phyloP scores from a whole-genome alignment of 768 basidiomycete genomes.

The Xerocomellus amylosporus region DNA sequence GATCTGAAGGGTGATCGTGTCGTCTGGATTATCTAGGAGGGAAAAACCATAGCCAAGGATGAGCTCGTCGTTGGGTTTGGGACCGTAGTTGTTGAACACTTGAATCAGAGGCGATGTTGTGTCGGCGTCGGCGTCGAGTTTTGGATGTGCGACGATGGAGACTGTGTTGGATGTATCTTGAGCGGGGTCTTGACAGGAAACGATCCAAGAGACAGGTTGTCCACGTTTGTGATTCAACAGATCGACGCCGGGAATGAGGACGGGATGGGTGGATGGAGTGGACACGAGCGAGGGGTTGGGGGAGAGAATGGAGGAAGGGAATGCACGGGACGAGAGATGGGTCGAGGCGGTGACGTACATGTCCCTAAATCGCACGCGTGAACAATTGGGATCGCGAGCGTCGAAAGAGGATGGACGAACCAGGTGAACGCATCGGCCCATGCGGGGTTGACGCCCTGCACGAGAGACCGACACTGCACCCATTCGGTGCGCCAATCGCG shows the following conservation, averaged over 20 bases:
- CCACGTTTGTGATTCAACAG: constrained; percentile 80
- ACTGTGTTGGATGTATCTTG: constrained; percentile 38
- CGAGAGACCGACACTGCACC: constrained; percentile 45
- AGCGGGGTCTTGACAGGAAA: constrained; percentile 38
- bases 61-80: constrained; percentile 86
- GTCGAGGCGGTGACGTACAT: constrained; percentile 69
- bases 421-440: constrained; percentile 63
- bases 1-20: constrained; percentile 78
- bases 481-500: constrained; percentile 64
- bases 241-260: constrained; percentile 87
- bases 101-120: constrained; percentile 26
- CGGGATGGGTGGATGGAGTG: constrained; percentile 57
- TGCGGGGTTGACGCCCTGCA: constrained; percentile 34
- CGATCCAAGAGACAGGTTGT: constrained; percentile 80
- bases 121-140: constrained; percentile 23
- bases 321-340: constrained; percentile 83
- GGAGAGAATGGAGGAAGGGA: constrained; percentile 80
- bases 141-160: constrained; percentile 57
- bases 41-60: constrained; percentile 93
- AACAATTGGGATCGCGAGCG: constrained; percentile 20
- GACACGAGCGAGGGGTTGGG: constrained; percentile 48
- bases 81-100: constrained; percentile 89
- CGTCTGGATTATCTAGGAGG: constrained; percentile 74
- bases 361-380: constrained; percentile 49
- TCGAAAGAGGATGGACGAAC: constrained; percentile 39